Evolutionary conservation across 1,284 basidiomycete species (phyloP).

Genomic region (Trichosporon sp.): DNA sequence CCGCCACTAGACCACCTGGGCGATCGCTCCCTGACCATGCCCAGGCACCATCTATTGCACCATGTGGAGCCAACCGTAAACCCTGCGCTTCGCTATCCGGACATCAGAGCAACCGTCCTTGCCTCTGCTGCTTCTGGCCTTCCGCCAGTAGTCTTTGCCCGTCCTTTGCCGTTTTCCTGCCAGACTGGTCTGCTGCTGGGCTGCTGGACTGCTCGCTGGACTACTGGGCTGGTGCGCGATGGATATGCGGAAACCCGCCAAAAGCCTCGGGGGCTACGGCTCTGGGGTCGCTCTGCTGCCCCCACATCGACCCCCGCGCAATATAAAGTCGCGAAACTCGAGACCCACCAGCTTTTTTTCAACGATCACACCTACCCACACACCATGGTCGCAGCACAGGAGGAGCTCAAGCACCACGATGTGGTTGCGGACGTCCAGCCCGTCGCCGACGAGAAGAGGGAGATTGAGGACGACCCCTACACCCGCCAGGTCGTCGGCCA

Average conservation of each 20-base stretch:
- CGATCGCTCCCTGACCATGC: neutral
- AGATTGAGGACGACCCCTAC: neutral
- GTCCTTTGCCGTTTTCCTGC: too few species aligned
- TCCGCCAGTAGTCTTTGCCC: neutral
- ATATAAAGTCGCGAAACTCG: neutral
- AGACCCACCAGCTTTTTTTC: neutral
- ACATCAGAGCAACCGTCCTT: neutral
- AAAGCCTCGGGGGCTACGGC: neutral
- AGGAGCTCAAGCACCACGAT: neutral
- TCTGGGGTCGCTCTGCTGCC: neutral
- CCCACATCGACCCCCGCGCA: neutral
- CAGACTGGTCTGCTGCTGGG: too few species aligned
- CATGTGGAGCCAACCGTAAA: slow-evolving; percentile 1
- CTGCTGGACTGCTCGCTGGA: too few species aligned
- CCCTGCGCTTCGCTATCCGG: neutral
- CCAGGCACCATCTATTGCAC: neutral
- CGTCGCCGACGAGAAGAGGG: slow-evolving; percentile 2
- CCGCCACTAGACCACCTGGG: neutral
- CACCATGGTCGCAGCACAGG: neutral
- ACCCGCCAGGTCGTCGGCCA: neutral
- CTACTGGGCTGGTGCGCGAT: neutral
- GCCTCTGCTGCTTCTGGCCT: neutral
- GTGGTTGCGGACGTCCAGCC: neutral
- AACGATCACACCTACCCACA: neutral
- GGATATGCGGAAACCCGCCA: neutral